Evolutionary conservation across 768 basidiomycete genomes (phyloP).

Genomic region (Sporobolomyces roseus): DNA sequence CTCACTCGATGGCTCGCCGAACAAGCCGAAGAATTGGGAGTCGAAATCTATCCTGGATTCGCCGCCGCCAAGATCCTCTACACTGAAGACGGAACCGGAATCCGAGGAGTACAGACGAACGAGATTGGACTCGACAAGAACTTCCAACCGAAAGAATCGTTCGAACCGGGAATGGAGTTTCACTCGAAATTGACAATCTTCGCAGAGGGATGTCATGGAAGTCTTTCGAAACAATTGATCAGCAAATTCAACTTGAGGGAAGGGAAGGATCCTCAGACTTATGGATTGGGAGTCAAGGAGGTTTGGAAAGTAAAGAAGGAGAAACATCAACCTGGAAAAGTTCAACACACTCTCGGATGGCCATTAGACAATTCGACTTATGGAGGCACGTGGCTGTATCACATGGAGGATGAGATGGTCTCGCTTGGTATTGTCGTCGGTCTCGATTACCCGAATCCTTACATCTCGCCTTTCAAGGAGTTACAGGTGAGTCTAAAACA

Average conservation of each 20-base stretch:
- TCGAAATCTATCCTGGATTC: conserved; percentile 96
- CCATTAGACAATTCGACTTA: conserved; percentile 74
- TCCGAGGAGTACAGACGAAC: conserved; percentile 81
- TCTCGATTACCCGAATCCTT: conserved; percentile 90
- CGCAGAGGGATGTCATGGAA: conserved; percentile 93
- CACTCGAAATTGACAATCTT: conserved; percentile 84
- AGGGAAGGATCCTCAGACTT: conserved; percentile 80
- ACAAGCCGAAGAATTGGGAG: conserved; percentile 79
- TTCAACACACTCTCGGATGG: conserved; percentile 94
- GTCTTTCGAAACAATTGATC: conserved; percentile 73
- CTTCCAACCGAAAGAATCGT: conserved; percentile 72
- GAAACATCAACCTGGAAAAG: conserved; percentile 67
- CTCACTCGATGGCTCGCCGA: conserved; percentile 83
- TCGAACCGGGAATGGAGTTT: conserved; percentile 96
- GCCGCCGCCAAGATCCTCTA: conserved; percentile 81
- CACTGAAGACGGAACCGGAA: conserved; percentile 59
- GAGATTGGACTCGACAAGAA: conserved; percentile 85
- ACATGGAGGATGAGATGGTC: conserved; percentile 88
- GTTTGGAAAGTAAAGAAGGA: conserved; percentile 81
- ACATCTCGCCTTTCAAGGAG: conserved; percentile 83
- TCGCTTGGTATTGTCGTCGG: conserved; percentile 87
- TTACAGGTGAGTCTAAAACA: conserved; percentile 72
- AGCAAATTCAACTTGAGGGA: conserved; percentile 68
- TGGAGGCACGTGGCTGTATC: conserved; percentile 92
- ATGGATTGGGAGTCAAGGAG: conserved; percentile 93